These are phyloP conservation scores for Clonostachys solani DNA, from an alignment of 2,329 filamentous ascomycete genomes.

Conservation along the genomic window DNA sequence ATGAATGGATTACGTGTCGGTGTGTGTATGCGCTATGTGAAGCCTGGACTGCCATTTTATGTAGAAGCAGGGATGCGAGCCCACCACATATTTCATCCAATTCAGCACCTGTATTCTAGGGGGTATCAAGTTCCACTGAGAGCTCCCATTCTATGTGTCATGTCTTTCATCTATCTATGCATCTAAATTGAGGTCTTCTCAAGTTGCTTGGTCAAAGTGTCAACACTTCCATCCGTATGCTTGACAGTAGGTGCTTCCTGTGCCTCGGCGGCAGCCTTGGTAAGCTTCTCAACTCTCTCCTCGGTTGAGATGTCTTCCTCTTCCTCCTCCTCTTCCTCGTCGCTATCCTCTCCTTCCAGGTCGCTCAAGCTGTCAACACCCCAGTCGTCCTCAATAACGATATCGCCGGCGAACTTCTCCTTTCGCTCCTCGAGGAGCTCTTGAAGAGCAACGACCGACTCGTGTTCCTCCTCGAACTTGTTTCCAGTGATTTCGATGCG, in stretches of 20 bases:
- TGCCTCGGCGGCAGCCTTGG: conserved; percentile 66
- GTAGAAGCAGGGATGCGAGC: too few relatives aligned
- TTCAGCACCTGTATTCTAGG: background rate
- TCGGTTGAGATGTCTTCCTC: conserved; percentile 60
- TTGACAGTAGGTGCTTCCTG: conserved; percentile 71
- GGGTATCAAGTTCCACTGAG: conserved; percentile 1
- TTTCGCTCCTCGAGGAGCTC: conserved; percentile 73
- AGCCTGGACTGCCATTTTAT: too few relatives aligned
- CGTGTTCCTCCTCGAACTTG: conserved; percentile 85
- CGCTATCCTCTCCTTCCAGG: conserved; percentile 71
- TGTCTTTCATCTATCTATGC: conserved; percentile 15
- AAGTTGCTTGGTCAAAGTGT: conserved; percentile 72
- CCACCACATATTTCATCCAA: too few relatives aligned
- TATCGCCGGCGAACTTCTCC: conserved; percentile 63
- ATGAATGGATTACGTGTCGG: too few relatives aligned
- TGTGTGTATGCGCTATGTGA: too few relatives aligned
- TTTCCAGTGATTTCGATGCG: conserved; percentile 95
- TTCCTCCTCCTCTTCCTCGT: conserved; percentile 63
- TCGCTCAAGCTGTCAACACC: conserved; percentile 84
- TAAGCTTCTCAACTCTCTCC: conserved; percentile 63
- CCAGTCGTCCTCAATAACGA: conserved; percentile 75
- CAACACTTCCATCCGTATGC: conserved; percentile 72
- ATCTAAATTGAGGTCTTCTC: conserved; percentile 61
- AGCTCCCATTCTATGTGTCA: conserved; percentile 6
- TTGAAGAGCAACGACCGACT: conserved; percentile 62